These are phyloP conservation scores for Pestalotiopsis sp. DNA, from an alignment of 2,329 filamentous ascomycete species.

Conservation along the genomic window DNA sequence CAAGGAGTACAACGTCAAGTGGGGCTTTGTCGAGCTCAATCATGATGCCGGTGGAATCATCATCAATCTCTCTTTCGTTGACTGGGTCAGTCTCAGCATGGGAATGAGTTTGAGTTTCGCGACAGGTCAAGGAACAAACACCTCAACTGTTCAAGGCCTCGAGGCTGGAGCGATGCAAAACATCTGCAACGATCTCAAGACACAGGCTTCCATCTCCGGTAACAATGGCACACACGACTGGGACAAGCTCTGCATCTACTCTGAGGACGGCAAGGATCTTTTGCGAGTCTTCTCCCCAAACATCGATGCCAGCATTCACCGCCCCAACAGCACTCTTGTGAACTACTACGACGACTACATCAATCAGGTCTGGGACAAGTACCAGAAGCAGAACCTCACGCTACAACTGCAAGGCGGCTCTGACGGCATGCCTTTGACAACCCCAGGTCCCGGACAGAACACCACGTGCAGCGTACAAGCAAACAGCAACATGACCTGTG, in stretches of 20 bases:
- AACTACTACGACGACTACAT: constrained; percentile 47
- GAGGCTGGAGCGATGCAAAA: constrained; percentile 31
- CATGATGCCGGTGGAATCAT: constrained; percentile 35
- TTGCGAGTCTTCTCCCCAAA: constrained; percentile 46
- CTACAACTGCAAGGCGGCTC: constrained; percentile 42
- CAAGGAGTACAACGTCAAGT: constrained; percentile 38
- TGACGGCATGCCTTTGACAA: constrained; percentile 22
- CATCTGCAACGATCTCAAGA: constrained; percentile 34
- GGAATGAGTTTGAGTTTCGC: constrained; percentile 44
- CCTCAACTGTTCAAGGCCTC: constrained; percentile 39
- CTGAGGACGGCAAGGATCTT: constrained; percentile 27
- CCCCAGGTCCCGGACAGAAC: constrained; percentile 16
- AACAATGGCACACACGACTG: constrained; percentile 24
- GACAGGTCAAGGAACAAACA: constrained; percentile 24
- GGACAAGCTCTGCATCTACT: constrained; percentile 40
- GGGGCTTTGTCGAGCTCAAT: constrained; percentile 48
- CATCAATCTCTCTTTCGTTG: constrained; percentile 51
- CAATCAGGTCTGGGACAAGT: constrained; percentile 43
- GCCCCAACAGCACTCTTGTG: constrained; percentile 27
- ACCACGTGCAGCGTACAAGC: constrained; percentile 38
- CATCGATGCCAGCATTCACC: constrained; percentile 35
- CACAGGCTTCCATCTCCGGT: not conserved
- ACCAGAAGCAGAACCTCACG: constrained; percentile 33
- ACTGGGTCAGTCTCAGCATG: constrained; percentile 50
- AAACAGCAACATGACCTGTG: constrained; percentile 26